Conservation (phyloP, 2,329 filamentous ascomycete species). For the Penicillium sp. region DNA sequence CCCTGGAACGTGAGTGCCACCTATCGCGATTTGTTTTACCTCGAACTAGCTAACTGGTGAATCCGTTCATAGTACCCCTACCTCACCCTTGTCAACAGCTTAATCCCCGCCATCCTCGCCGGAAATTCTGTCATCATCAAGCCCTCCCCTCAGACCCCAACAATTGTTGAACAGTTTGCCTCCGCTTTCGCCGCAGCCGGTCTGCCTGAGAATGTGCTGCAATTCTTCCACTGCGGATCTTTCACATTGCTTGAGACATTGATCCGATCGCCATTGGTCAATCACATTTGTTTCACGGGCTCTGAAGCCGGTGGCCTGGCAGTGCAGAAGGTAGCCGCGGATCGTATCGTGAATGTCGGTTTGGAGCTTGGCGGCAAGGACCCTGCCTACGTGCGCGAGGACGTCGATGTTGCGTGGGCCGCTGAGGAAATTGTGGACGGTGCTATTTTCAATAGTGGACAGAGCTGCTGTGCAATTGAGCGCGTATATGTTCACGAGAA, state of each 20-base stretch:
- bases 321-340: conserved; percentile 78
- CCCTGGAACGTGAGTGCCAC: conserved; percentile 79
- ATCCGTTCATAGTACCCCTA: conserved; percentile 77
- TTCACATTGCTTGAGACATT: conserved; percentile 71
- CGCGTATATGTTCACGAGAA: conserved; percentile 84
- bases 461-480: conserved; percentile 93
- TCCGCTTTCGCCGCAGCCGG: conserved; percentile 75
- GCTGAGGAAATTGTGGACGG: conserved; percentile 94
- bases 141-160: conserved; percentile 91
- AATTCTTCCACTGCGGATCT: conserved; percentile 88
- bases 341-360: conserved; percentile 79
- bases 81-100: conserved; percentile 84
- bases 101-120: conserved; percentile 84
- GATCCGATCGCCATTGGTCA: conserved; percentile 70
- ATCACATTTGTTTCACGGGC: conserved; percentile 87
- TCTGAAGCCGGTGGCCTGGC: conserved; percentile 83
- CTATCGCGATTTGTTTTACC: background rate
- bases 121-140: conserved; percentile 93
- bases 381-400: conserved; percentile 78
- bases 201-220: conserved; percentile 76
- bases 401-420: conserved; percentile 86
- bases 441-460: conserved; percentile 96
- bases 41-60: background rate
- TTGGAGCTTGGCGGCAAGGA: conserved; percentile 94
- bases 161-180: conserved; percentile 78